Base-by-base conservation (phyloP, 371 early-diverging fungal species). In the Rhizopus stolonifer region DNA sequence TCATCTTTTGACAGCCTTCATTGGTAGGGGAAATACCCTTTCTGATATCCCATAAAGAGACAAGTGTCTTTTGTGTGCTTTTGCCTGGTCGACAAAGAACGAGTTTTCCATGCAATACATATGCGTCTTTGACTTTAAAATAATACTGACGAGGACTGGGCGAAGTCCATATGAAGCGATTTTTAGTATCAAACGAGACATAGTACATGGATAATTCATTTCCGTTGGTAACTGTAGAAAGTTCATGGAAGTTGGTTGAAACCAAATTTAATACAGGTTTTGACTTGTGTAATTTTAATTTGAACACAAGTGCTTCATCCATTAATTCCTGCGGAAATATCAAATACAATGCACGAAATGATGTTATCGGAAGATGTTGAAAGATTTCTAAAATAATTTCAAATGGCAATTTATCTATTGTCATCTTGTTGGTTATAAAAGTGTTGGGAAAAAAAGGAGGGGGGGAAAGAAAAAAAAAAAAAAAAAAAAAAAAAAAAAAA, bases 91-190 rank as follows among this genome's bases (percentile, higher is more conserved):
- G 54, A 39, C 67, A 40, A 22, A 77, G 22, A 10, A 77, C 49
- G 40, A 77, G 54, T 43, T 73, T 77, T 7, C 77, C 77, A 54
- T 77, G 77, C 21, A 69, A 73, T 17, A 77, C 77, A 65, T 73
- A 77, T 0, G 64, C 54, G 67, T 73, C 67, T 52, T 77, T 73
- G 1, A 77, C 74, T 52, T 54, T 52, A 34, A 77, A 77, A 57
- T 58, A 77, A 26, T 70, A 48, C 2, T 61, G 54, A 8, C 48
- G 26, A 9, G 54, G 33, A 29, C 34, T 52, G 11, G 77, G 77
- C 7, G 58, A 19, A 15, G 66, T 60, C 71, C 77, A 77, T 18
- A 77, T 49, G 33, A 61, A 40, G 15, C 65, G 54, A 45, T 60
- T 33, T 0, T 38, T 9, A 32, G 59, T 46, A 46, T 70, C 77